These are phyloP conservation scores for Solanum arcanum DNA, from an alignment of 257 asterid species.

Conservation along the genomic window DNA sequence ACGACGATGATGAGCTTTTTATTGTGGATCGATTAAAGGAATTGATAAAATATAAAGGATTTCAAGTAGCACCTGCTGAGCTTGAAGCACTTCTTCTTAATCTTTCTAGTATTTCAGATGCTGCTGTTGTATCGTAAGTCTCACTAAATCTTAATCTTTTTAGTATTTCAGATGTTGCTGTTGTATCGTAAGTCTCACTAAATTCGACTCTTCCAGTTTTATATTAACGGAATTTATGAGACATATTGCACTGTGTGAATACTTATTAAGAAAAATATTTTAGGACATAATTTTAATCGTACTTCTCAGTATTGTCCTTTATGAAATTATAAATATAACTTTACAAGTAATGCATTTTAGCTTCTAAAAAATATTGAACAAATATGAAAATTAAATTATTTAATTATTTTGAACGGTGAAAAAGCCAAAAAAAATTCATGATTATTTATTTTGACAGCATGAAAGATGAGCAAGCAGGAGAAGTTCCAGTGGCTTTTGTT, in stretches of 20 bases:
- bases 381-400: too few species aligned
- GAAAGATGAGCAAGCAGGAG: conserved; percentile 83
- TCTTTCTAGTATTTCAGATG: conserved; percentile 57
- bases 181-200: conserved; percentile 45
- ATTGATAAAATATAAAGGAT: conserved; percentile 77
- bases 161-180: conserved; percentile 61
- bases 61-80: conserved; percentile 94
- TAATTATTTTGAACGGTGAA: too few species aligned
- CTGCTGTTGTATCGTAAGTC: conserved; percentile 74
- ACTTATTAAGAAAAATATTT: too few species aligned
- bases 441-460: conserved; percentile 9
- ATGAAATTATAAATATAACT: too few species aligned
- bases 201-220: too few species aligned
- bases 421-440: too few species aligned
- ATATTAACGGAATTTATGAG: too few species aligned
- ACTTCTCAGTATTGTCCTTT: too few species aligned
- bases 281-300: too few species aligned
- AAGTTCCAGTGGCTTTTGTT: conserved; percentile 85
- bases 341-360: too few species aligned
- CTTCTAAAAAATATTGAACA: too few species aligned
- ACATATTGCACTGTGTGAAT: too few species aligned
- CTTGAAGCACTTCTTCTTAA: conserved; percentile 70
- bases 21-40: conserved; percentile 83
- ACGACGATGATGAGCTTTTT: conserved; percentile 72
- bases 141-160: conserved; percentile 34